Evolutionary conservation across 23 red algal species (phyloP).

Genomic region (Gracilaria caudata): DNA sequence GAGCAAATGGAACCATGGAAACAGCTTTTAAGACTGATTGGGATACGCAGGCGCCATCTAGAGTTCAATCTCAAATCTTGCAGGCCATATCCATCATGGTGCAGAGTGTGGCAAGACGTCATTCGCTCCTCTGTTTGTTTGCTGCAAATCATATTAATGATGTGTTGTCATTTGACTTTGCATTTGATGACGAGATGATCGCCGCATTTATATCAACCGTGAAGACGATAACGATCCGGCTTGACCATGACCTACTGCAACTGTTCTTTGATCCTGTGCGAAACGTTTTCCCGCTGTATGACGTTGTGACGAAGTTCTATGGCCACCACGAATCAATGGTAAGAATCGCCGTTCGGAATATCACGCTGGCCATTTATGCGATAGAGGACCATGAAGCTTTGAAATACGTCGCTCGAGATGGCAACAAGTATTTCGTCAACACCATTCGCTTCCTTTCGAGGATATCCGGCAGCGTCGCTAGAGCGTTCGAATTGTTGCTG

Average conservation of each 20-base stretch:
- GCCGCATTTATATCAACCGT: slow-evolving; percentile 64
- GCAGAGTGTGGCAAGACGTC: slow-evolving; percentile 66
- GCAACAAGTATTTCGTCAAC: slow-evolving; percentile 22
- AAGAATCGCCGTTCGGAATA: slow-evolving; percentile 75
- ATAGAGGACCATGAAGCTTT: slow-evolving; percentile 36
- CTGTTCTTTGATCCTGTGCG: slow-evolving; percentile 73
- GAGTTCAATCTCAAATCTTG: slow-evolving; percentile 68
- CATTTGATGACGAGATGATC: slow-evolving; percentile 65
- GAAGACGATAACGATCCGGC: slow-evolving; percentile 54
- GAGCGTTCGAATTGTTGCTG: slow-evolving; percentile 62
- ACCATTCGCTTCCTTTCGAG: slow-evolving; percentile 37
- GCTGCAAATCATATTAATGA: slow-evolving; percentile 68
- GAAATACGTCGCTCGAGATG: slow-evolving; percentile 47
- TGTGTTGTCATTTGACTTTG: slow-evolving; percentile 65
- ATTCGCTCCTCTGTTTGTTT: slow-evolving; percentile 69
- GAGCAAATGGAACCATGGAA: neutral
- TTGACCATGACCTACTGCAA: slow-evolving; percentile 58
- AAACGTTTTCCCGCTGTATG: slow-evolving; percentile 55
- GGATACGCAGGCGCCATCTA: neutral
- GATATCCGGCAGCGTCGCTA: slow-evolving; percentile 49
- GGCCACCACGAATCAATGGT: slow-evolving; percentile 68
- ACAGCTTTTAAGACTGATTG: too few relatives aligned
- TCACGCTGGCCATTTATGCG: slow-evolving; percentile 56
- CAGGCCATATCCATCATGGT: slow-evolving; percentile 70
- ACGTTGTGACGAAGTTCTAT: slow-evolving; percentile 39